These are phyloP conservation scores for Silene noctiflora DNA, from an alignment of 179 eudicot species.

Conservation along the genomic window DNA sequence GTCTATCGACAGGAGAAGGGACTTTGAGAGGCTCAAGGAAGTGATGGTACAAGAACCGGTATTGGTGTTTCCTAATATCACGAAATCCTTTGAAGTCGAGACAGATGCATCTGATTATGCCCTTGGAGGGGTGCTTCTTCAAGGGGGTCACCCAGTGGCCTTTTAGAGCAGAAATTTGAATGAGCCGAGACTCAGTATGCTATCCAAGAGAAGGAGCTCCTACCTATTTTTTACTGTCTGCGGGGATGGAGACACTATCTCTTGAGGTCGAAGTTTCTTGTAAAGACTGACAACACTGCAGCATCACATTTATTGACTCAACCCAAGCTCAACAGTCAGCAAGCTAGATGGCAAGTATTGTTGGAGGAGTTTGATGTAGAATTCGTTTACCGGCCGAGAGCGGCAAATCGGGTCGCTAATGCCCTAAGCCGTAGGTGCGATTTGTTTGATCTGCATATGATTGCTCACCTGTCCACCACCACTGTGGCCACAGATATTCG, in stretches of 20 bases:
- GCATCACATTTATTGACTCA: background rate
- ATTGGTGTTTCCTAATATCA: background rate
- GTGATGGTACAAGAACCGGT: background rate
- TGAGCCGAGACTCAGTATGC: background rate
- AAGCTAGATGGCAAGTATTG: conserved; percentile 1
- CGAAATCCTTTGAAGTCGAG: background rate
- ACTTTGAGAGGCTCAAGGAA: too few species aligned
- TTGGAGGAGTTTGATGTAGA: conserved; percentile 1
- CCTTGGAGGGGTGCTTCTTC: background rate
- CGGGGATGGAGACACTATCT: background rate
- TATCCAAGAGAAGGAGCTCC: background rate
- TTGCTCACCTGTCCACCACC: background rate
- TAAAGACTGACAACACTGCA: background rate
- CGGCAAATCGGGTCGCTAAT: background rate
- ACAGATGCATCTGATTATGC: background rate
- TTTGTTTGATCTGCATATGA: background rate
- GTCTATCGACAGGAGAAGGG: background rate
- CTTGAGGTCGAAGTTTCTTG: background rate
- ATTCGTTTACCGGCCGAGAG: too few species aligned
- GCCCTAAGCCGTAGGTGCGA: too few species aligned
- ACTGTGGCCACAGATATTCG: too few species aligned
- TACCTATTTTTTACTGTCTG: background rate
- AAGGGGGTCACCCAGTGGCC: background rate
- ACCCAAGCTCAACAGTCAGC: background rate
- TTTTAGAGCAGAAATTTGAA: background rate